Evolutionary conservation across 2,329 filamentous ascomycete genomes (phyloP), one percentile per base, ranked within the genome.

Genomic region (Penicillium sp.): DNA sequence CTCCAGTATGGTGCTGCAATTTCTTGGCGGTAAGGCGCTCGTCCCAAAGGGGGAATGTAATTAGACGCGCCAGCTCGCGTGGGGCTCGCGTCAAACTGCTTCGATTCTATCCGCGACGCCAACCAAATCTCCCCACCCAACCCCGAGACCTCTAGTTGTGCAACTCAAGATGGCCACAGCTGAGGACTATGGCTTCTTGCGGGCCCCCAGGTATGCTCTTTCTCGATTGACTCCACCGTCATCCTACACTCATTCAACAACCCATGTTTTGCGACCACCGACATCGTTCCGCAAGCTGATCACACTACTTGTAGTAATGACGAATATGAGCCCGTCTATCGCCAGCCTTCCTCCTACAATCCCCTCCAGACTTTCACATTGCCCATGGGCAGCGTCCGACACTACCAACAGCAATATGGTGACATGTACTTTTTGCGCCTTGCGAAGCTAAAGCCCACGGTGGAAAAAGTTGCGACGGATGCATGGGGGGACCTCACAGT

Each of bases 341-440:
- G 89, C 57, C 79, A 76, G 49, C 67, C 81, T 20, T 88, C 86
- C 3, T 69, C 77, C 57, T 98, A 97, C 81, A 88, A 86, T 58
- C 88, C 94, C 0, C 83, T 96, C 31, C 79, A 87, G 56, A 90
- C 88, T 7, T 98, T 92, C 76, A 80, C 81, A 51, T 85, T 98
- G 10, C 84, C 90, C 25, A 88, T 81, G 63, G 84, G 84, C 28
- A 76, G 81, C 43, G 78, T 82, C 38, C 82, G 83, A 62, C 89
- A 92, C 56, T 99, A 98, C 75, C 84, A 93, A 75, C 95, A 98
- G 75, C 95, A 99, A 78, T 99, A 91, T 84, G 91, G 90, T 63
- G 95, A 99, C 77, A 94, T 98, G 86, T 99, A 99, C 83, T 99
- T 97, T 74, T 76, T 97, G 68, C 90, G 95, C 12, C 84, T 99